These are phyloP conservation scores for Aspergillus sp. DNA, from an alignment of 2,329 filamentous ascomycete species.

Conservation along the genomic window DNA sequence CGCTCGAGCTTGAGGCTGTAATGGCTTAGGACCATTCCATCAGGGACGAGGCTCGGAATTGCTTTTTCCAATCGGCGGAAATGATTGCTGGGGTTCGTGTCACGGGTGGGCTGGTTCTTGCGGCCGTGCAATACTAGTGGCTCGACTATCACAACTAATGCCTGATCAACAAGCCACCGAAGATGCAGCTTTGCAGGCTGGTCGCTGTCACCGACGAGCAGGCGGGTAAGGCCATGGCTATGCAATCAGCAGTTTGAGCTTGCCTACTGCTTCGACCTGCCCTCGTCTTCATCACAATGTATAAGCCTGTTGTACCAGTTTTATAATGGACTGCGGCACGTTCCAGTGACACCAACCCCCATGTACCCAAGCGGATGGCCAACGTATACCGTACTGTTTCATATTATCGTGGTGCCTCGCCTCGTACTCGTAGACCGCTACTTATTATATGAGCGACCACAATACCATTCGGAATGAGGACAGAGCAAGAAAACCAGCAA, in stretches of 20 bases:
- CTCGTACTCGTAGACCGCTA: neutral
- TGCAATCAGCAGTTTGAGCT: neutral
- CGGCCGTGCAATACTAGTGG: slow-evolving; percentile 1
- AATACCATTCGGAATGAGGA: neutral
- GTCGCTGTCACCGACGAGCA: neutral
- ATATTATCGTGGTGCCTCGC: neutral
- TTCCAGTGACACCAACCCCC: neutral
- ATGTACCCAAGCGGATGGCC: neutral
- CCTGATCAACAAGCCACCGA: slow-evolving; percentile 3
- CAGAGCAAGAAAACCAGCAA: neutral
- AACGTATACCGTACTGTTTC: neutral
- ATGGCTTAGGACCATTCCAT: neutral
- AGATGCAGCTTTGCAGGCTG: neutral
- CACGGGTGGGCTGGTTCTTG: neutral
- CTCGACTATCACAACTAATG: neutral
- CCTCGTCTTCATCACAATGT: neutral
- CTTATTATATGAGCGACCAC: neutral
- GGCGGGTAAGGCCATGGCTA: too few relatives aligned
- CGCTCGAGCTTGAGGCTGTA: neutral
- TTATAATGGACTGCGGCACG: neutral
- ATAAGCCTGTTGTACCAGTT: neutral
- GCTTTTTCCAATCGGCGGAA: neutral
- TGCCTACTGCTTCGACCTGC: neutral
- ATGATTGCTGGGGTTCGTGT: neutral
- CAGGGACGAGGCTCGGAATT: neutral